Percentiles rank a stretch among this genome's conserved stretches.
phyloP scores from a whole-genome alignment of 164 flowering plant genomes.

The Aristolochia contorta region DNA sequence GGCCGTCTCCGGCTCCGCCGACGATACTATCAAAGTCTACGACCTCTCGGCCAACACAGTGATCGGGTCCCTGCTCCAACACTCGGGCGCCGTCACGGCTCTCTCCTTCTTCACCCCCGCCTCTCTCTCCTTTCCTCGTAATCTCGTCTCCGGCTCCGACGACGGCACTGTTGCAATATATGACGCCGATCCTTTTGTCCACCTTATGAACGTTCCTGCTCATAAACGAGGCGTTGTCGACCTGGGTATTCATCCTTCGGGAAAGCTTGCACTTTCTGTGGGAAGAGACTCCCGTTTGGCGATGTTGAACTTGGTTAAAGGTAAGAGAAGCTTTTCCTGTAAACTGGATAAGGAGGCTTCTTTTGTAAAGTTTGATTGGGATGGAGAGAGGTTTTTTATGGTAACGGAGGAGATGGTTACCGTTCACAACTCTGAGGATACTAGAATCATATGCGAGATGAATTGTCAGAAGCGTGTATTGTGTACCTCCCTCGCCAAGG shows the following conservation, averaged over 20 bases:
- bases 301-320: constrained; percentile 79
- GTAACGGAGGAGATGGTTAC: constrained; percentile 48
- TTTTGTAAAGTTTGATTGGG: constrained; percentile 35
- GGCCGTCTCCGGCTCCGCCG: constrained; percentile 69
- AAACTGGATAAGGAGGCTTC: constrained; percentile 58
- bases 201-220: constrained; percentile 40
- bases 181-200: constrained; percentile 77
- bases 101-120: constrained; percentile 51
- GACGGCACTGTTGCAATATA: constrained; percentile 70
- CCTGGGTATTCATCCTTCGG: constrained; percentile 60
- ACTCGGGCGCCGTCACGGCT: constrained; percentile 51
- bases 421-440: constrained; percentile 78
- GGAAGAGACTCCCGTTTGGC: constrained; percentile 69
- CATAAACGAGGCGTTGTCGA: constrained; percentile 59
- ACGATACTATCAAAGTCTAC: constrained; percentile 74
- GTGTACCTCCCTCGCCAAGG: constrained; percentile 56
- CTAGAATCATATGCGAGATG: constrained; percentile 46
- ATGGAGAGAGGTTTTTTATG: constrained; percentile 70
- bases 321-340: constrained; percentile 70
- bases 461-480: constrained; percentile 49
- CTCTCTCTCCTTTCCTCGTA: constrained; percentile 61
- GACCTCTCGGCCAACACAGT: constrained; percentile 58
- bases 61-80: constrained; percentile 54
- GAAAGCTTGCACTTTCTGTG: constrained; percentile 63
- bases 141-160: constrained; percentile 57